Evolutionary conservation across 768 basidiomycete genomes (phyloP), one percentile per base, ranked within the genome.

Genomic region (Hygrocybe punicea): DNA sequence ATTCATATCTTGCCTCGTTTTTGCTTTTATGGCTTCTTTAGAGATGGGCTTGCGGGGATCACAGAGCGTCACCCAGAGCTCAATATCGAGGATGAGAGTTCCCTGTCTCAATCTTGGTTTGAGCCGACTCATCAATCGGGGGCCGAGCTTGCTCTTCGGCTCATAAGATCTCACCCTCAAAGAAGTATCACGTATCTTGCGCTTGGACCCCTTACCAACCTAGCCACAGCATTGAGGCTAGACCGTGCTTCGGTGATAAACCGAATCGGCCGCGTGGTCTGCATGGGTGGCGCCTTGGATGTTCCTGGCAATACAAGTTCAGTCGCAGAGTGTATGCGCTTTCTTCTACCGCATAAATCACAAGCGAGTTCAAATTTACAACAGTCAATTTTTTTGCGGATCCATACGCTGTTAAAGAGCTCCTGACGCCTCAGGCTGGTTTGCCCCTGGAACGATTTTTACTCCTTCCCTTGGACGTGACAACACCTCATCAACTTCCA

Each of bases 221-320:
- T 98, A 33, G 91, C 91, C 1, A 72, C 75, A 34, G 76, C 89
- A 57, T 73, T 90, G 67, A 79, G 78, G 6, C 63, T 75, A 42
- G 79, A 91, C 61, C 77, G 80, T 9, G 66, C 74, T 35, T 72
- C 79, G 10, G 75, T 93, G 29, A 71, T 72, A 7, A 70, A 79
- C 11, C 81, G 82, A 42, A 81, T 92, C 25, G 90, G 85, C 4
- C 80, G 85, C n/a, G 74, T 98, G 7, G 73, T 94, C 19, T 86
- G 85, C 68, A 96, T 98, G 93, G 94, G 94, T n/a, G 94, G 93
- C 13, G 89, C 93, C 2, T 69, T 98, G 21, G 92, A 95, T 61
- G 89, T 92, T 33, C 92, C 94, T 0, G 94, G 94, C 2, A 98
- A 96, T 62, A 88, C 86, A 0, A 83, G 78, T 23, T 84, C 92